phyloP scores from a whole-genome alignment of 306 rosid species.

The Prunus davidiana region DNA sequence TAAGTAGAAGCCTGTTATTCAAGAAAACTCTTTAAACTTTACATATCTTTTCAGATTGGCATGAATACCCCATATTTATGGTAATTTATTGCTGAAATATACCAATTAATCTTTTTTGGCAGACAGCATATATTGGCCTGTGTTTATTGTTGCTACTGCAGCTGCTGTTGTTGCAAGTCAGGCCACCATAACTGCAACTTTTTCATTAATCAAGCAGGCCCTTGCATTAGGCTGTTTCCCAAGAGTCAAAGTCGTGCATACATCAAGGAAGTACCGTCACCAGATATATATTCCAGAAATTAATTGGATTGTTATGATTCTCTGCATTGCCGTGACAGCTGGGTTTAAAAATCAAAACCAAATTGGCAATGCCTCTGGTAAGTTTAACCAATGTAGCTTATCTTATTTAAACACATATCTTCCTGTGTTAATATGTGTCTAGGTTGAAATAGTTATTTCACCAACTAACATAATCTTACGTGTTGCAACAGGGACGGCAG shows the following conservation, averaged over 20 bases:
- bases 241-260: constrained; percentile 89
- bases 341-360: constrained; percentile 88
- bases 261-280: constrained; percentile 78
- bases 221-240: constrained; percentile 95
- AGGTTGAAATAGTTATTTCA: background rate
- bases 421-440: background rate
- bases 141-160: constrained; percentile 85
- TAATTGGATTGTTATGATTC: constrained; percentile 94
- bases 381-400: background rate
- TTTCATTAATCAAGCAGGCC: constrained; percentile 91
- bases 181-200: constrained; percentile 90
- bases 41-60: background rate
- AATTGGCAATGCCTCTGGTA: constrained; percentile 96
- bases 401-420: background rate
- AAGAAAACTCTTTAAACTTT: background rate
- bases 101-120: constrained; percentile 34
- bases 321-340: constrained; percentile 92
- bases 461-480: constrained; percentile 13
- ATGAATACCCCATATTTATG: background rate
- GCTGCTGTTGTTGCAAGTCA: constrained; percentile 98
- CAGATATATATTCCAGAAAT: constrained; percentile 94
- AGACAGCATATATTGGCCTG: constrained; percentile 92
- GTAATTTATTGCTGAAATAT: constrained; percentile 16
- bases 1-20: background rate
- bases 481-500: constrained; percentile 79